These are phyloP conservation scores for Cubamyces lactineus DNA, from an alignment of 768 basidiomycete genomes.

Conservation along the genomic window DNA sequence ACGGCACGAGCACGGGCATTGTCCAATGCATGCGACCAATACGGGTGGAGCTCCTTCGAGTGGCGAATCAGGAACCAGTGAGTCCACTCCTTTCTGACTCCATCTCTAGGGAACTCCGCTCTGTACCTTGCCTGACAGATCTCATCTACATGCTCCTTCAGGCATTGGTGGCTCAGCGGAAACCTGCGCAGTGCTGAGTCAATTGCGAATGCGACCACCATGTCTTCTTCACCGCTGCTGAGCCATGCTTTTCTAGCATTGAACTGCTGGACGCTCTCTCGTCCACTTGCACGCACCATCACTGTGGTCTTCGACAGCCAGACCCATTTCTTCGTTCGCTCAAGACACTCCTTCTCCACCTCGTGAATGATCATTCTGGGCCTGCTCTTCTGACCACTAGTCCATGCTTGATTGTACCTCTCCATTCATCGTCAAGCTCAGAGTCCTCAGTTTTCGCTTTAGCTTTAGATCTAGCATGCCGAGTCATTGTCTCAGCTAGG, in stretches of 20 bases:
- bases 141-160: slow-evolving; percentile 41
- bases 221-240: slow-evolving; percentile 33
- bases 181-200: slow-evolving; percentile 39
- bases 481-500: neutral
- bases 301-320: slow-evolving; percentile 28
- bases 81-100: slow-evolving; percentile 44
- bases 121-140: slow-evolving; percentile 17
- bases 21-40: slow-evolving; percentile 40
- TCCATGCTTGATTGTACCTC: neutral
- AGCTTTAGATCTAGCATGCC: slow-evolving; percentile 10
- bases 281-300: slow-evolving; percentile 21
- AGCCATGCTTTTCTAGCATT: slow-evolving; percentile 38
- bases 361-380: neutral
- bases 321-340: slow-evolving; percentile 18
- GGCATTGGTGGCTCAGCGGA: slow-evolving; percentile 36
- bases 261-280: slow-evolving; percentile 30
- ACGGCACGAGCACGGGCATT: slow-evolving; percentile 38
- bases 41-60: slow-evolving; percentile 22
- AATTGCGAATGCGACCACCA: slow-evolving; percentile 35
- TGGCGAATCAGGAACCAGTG: slow-evolving; percentile 35
- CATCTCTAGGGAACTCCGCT: slow-evolving; percentile 6
- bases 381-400: neutral
- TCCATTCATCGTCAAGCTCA: slow-evolving; percentile 8
- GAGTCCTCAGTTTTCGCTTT: neutral
- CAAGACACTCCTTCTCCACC: slow-evolving; percentile 6